phyloP scores from a whole-genome alignment of 169 alveolate species.

The Babesia gibsoni region DNA sequence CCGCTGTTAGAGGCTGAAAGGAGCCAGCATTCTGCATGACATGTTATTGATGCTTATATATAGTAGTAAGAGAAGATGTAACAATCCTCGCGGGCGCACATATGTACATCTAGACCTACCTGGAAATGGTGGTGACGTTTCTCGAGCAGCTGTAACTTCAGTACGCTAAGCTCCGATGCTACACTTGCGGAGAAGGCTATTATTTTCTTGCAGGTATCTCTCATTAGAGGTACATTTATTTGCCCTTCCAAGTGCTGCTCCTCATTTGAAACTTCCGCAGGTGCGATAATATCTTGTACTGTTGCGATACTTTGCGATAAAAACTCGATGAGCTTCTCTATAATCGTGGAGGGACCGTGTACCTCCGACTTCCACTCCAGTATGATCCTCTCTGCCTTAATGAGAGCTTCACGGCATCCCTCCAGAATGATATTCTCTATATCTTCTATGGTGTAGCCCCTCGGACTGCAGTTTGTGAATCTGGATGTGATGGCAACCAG shows the following conservation, averaged over 20 bases:
- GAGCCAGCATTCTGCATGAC: conserved; percentile 30
- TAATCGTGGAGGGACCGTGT: not conserved
- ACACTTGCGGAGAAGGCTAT: conserved; percentile 29
- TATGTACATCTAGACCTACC: conserved; percentile 32
- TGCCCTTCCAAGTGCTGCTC: not conserved
- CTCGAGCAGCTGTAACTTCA: conserved; percentile 47
- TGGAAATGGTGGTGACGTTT: conserved; percentile 30
- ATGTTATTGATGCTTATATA: not conserved
- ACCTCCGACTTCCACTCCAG: conserved; percentile 23
- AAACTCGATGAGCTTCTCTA: conserved; percentile 12
- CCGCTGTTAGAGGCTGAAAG: conserved; percentile 14
- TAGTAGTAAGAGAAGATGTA: not conserved
- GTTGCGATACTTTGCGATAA: conserved; percentile 23
- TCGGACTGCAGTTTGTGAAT: conserved; percentile 10
- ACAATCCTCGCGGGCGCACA: not conserved
- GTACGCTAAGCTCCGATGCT: conserved; percentile 36
- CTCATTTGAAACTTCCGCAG: not conserved
- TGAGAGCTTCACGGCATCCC: conserved; percentile 22
- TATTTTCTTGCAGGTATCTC: conserved; percentile 15
- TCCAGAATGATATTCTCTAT: conserved; percentile 18
- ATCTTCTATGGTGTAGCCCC: conserved; percentile 20
- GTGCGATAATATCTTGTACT: not conserved
- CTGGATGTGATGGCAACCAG: conserved; percentile 30
- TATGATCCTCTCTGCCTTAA: conserved; percentile 1
- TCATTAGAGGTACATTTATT: not conserved